Percentiles rank a stretch among this genome's conserved stretches.
Conservation (phyloP, 2,329 filamentous ascomycete genomes). For the Phaeosphaeria sp. region DNA sequence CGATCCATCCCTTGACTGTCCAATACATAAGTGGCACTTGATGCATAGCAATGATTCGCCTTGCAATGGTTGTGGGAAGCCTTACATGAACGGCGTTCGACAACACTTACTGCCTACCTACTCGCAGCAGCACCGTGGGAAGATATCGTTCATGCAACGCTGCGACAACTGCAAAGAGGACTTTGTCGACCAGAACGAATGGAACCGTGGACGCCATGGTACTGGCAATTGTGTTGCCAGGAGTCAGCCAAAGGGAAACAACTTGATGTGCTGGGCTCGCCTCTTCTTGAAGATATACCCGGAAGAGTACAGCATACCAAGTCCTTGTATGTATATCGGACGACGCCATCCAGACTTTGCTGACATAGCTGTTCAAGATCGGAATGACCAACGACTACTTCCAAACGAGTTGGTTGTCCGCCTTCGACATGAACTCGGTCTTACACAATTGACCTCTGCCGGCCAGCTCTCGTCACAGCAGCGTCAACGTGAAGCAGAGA, state of each 20-base stretch:
- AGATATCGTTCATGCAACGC: slow-evolving; percentile 1
- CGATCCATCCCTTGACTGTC: slow-evolving; percentile 6
- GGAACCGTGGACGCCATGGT: slow-evolving; percentile 2
- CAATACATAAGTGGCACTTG: slow-evolving; percentile 8
- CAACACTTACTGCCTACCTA: slow-evolving; percentile 6
- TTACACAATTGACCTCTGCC: not conserved
- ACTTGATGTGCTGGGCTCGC: slow-evolving; percentile 4
- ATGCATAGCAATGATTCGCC: slow-evolving; percentile 2
- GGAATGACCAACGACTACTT: not conserved
- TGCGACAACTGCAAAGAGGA: slow-evolving; percentile 8
- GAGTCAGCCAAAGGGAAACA: slow-evolving; percentile 1
- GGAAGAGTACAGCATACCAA: slow-evolving; percentile 1
- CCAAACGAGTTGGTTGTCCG: not conserved
- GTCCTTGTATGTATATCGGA: slow-evolving; percentile 4
- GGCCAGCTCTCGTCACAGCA: not conserved
- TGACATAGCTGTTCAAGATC: not conserved
- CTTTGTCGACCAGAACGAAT: slow-evolving; percentile 2
- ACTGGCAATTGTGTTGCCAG: slow-evolving; percentile 2
- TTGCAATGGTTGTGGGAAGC: slow-evolving; percentile 8
- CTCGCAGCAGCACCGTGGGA: slow-evolving; percentile 5
- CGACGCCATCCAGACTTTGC: not conserved
- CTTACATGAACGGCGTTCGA: slow-evolving; percentile 7
- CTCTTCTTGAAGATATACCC: slow-evolving; percentile 10
- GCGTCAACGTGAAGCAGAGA: not conserved
- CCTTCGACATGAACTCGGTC: not conserved